Conservation (phyloP, 2,329 filamentous ascomycete species). For the Trichoderma sp. region DNA sequence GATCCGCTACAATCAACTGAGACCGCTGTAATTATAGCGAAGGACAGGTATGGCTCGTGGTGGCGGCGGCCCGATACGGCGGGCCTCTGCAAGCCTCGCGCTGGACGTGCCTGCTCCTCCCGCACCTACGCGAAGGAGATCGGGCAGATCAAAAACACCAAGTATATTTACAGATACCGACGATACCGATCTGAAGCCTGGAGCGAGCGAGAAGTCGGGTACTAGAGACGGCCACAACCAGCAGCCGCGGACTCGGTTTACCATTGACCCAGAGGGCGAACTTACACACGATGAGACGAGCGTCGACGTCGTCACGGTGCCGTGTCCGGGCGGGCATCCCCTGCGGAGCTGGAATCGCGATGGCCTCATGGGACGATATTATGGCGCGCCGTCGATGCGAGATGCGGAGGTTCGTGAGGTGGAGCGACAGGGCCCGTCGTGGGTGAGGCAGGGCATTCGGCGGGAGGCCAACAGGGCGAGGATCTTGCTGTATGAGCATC, state of each 20-base stretch:
- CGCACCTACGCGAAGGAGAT: slow-evolving; percentile 19
- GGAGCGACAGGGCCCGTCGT: slow-evolving; percentile 43
- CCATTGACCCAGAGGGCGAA: slow-evolving; percentile 40
- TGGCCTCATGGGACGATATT: slow-evolving; percentile 50
- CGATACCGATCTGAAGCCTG: slow-evolving; percentile 23
- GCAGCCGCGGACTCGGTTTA: slow-evolving; percentile 34
- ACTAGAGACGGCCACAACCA: not conserved
- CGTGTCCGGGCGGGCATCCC: slow-evolving; percentile 55
- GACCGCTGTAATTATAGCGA: slow-evolving; percentile 8
- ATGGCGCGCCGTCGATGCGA: slow-evolving; percentile 45
- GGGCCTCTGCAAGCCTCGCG: slow-evolving; percentile 17
- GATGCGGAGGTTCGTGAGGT: slow-evolving; percentile 37
- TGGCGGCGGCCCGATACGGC: slow-evolving; percentile 16
- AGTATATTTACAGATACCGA: slow-evolving; percentile 20
- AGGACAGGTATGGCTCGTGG: slow-evolving; percentile 29
- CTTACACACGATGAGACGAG: slow-evolving; percentile 53
- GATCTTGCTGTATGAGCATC: slow-evolving; percentile 56
- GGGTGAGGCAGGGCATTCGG: slow-evolving; percentile 56
- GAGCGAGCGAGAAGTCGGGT: slow-evolving; percentile 1
- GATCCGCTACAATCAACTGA: not conserved
- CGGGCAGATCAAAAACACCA: slow-evolving; percentile 11
- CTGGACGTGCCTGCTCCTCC: slow-evolving; percentile 16
- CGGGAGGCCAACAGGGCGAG: slow-evolving; percentile 50
- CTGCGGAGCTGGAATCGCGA: slow-evolving; percentile 57
- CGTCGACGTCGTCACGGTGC: slow-evolving; percentile 56